phyloP scores from a whole-genome alignment of 2,329 filamentous ascomycete species.

The Exophiala xenobiotica region DNA sequence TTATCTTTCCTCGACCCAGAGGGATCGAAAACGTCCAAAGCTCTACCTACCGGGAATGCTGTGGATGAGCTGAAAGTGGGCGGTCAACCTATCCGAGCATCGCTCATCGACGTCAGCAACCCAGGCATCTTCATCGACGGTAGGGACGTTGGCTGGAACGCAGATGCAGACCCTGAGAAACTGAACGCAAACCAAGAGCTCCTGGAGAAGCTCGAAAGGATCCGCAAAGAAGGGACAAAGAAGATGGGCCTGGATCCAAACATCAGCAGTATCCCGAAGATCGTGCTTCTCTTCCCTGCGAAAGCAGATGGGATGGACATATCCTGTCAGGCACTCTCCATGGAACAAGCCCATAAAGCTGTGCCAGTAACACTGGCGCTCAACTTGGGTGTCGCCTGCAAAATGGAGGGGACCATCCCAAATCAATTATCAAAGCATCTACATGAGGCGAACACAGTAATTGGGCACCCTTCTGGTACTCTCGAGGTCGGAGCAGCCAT shows the following conservation, averaged over 20 bases:
- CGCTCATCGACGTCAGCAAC: slow-evolving; percentile 64
- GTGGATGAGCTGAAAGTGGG: slow-evolving; percentile 50
- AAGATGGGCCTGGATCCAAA: slow-evolving; percentile 60
- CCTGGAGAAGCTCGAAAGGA: slow-evolving; percentile 52
- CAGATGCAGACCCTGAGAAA: slow-evolving; percentile 54
- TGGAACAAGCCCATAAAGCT: slow-evolving; percentile 58
- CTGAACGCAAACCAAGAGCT: slow-evolving; percentile 51
- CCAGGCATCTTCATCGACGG: slow-evolving; percentile 63
- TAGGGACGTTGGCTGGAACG: slow-evolving; percentile 51
- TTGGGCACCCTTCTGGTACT: slow-evolving; percentile 50
- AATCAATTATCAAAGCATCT: slow-evolving; percentile 31
- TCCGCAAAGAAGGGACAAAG: slow-evolving; percentile 58
- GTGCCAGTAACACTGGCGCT: slow-evolving; percentile 58
- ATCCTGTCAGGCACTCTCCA: slow-evolving; percentile 53
- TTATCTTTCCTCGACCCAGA: slow-evolving; percentile 63
- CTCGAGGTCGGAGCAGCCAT: slow-evolving; percentile 25
- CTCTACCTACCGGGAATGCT: slow-evolving; percentile 60
- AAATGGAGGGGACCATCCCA: slow-evolving; percentile 45
- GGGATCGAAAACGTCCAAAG: slow-evolving; percentile 62
- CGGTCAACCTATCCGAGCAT: slow-evolving; percentile 46
- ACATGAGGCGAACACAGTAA: slow-evolving; percentile 34
- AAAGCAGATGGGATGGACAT: slow-evolving; percentile 44
- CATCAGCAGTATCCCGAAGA: slow-evolving; percentile 49
- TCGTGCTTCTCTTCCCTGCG: slow-evolving; percentile 64
- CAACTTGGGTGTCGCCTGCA: slow-evolving; percentile 50